Conservation (phyloP, 2,329 filamentous ascomycete species). For the Aspergillus sp. region DNA sequence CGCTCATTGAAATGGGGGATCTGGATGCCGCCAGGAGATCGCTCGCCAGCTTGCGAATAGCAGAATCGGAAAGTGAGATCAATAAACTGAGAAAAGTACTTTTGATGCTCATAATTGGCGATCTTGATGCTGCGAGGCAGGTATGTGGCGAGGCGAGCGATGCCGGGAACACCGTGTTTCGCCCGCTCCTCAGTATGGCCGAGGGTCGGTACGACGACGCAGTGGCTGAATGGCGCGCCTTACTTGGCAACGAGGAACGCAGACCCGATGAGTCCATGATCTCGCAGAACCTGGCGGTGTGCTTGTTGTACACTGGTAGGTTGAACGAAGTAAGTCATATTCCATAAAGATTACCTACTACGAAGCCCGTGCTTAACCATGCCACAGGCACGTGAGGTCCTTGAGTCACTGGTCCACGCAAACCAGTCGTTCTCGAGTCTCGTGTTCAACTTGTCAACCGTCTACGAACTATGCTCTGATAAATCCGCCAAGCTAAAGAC, state of each 20-base stretch:
- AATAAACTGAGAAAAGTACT: slow-evolving; percentile 56
- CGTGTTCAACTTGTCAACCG: slow-evolving; percentile 84
- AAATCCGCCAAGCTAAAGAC: slow-evolving; percentile 69
- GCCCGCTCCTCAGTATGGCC: slow-evolving; percentile 74
- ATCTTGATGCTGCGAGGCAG: slow-evolving; percentile 66
- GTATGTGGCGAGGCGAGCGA: slow-evolving; percentile 49
- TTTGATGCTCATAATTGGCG: slow-evolving; percentile 76
- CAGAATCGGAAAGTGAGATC: slow-evolving; percentile 31
- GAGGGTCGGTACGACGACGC: slow-evolving; percentile 72
- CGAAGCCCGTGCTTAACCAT: slow-evolving; percentile 8
- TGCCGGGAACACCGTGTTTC: slow-evolving; percentile 42
- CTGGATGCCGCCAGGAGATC: slow-evolving; percentile 75
- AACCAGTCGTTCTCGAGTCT: slow-evolving; percentile 73
- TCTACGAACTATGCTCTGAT: slow-evolving; percentile 91
- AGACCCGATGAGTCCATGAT: slow-evolving; percentile 66
- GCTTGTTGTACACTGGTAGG: slow-evolving; percentile 75
- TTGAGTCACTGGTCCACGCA: slow-evolving; percentile 66
- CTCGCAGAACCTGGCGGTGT: slow-evolving; percentile 80
- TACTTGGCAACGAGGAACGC: slow-evolving; percentile 50
- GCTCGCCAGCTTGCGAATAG: slow-evolving; percentile 59
- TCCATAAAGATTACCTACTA: neutral
- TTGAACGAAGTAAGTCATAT: slow-evolving; percentile 64
- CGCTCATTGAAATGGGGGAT: slow-evolving; percentile 71
- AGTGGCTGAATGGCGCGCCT: slow-evolving; percentile 59
- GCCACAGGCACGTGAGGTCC: slow-evolving; percentile 61